Base-by-base conservation (phyloP, 176 grass and related monocot species). In the Elaeis guineensis region DNA sequence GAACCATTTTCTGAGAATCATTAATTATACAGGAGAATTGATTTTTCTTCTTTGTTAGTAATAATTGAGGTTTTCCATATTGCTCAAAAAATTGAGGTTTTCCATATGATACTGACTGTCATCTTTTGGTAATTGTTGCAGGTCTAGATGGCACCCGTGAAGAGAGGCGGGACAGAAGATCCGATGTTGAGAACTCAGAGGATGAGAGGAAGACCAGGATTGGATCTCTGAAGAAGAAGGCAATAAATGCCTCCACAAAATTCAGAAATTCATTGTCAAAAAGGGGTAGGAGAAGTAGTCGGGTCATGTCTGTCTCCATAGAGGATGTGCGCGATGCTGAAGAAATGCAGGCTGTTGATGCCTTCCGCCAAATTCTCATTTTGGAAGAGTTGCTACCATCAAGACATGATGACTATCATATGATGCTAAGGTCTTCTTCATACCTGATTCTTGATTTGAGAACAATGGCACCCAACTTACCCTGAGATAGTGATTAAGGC, bases 371-470 rank as follows among this genome's bases (percentile, higher is more conserved):
- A 72, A 98, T 72, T 57, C 87, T 92, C 9, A 79, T 98, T 49
- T 81, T 92, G 1, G 93, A 98, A 79, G 93, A 98, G 84, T 76
- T 98, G 19, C 93, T 98, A 16, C 93, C 93, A 3, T 83, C 93
- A 0, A 73, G 76, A 22, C 93, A 98, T 75, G 93, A 98, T 78
- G 87, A 98, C 72, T 98, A 98, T 85, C 93, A 98, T 79, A 92
- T 85, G 93, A 98, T 98, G 93, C 87, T 98, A 11, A 83, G 80
- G 80, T 77, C 35, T 25, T 19, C 49, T 19, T 30, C 64, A 20
- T 21, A 14, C 51, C 5, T 19, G 14, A 25, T 25, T 9, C 16
- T n/a, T 51, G 19, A 30, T 30, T 29, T 15, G n/a, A 30, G 18
- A 28, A n/a, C 2, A 20, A 19, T 30, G 12, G 1, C 17, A n/a